These are phyloP conservation scores for Hanseniaspora hatyaiensis DNA, from an alignment of 805 yeast genomes.

Conservation along the genomic window DNA sequence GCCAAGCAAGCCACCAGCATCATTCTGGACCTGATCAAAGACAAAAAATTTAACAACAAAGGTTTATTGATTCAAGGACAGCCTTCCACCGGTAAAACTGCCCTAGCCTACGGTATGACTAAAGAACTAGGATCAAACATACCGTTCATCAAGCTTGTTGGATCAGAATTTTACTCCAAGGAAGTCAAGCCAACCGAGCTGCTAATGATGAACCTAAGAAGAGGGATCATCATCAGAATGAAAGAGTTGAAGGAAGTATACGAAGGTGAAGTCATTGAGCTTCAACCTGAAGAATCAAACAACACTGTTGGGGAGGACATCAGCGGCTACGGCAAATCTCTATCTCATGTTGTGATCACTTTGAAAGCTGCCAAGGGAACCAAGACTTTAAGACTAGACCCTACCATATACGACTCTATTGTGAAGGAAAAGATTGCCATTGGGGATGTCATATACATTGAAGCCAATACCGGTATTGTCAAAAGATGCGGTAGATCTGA, in stretches of 20 bases:
- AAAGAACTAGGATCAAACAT: conserved; percentile 95
- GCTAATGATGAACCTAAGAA: conserved; percentile 88
- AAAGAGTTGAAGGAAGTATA: conserved; percentile 96
- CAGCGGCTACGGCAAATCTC: conserved; percentile 86
- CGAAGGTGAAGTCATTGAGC: conserved; percentile 95
- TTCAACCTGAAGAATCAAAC: conserved; percentile 91
- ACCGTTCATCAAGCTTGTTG: conserved; percentile 95
- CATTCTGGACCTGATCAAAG: conserved; percentile 82
- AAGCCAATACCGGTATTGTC: conserved; percentile 94
- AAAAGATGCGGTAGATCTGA: conserved; percentile 97
- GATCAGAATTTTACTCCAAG: conserved; percentile 86
- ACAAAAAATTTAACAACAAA: conserved; percentile 86
- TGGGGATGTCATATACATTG: conserved; percentile 95
- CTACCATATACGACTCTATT: conserved; percentile 81
- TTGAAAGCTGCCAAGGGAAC: conserved; percentile 86
- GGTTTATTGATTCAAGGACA: conserved; percentile 95
- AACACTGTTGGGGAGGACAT: conserved; percentile 64
- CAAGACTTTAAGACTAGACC: conserved; percentile 80
- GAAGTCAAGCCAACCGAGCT: conserved; percentile 96
- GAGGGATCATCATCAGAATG: conserved; percentile 90
- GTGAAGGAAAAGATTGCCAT: conserved; percentile 88
- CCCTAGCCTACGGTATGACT: conserved; percentile 87
- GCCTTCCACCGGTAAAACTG: conserved; percentile 98
- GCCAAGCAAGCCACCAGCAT: conserved; percentile 91
- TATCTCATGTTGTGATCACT: conserved; percentile 86